Base-by-base conservation (phyloP, 805 yeast genomes). In the Candida corydali region DNA sequence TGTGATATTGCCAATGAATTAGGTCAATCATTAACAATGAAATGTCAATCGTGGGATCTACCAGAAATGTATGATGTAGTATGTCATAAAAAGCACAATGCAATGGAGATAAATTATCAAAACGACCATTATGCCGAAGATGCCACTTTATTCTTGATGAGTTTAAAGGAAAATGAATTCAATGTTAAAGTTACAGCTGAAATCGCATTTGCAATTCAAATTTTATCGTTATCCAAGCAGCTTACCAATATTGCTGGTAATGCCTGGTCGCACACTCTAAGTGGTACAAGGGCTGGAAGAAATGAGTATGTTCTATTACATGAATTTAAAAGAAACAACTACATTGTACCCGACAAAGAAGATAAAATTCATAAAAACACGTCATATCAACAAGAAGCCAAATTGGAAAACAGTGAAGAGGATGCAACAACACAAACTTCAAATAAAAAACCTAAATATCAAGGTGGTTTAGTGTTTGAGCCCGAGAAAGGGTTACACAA, bases 271-370 rank as follows among this genome's bases (percentile, higher is more conserved):
- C 88, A 86, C 44, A 93, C 98, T 1, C 69, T 93, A 34, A 81
- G 87, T 35, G 98, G 98, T 61, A 87, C 97, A 0, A 75, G 98
- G 51, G 94, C 96, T 8, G 97, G 95, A 50, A 76, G 98, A 64
- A 91, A 91, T 61, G 98, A 93, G 59, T 93, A 67, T 55, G 86
- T 93, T 72, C 68, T 93, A 59, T 64, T 93, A 38, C 98, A 93
- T 58, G 98, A 93, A 62, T 93, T 93, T 59, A 72, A 80, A 8
- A 76, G 81, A 51, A 78, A 81, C 50, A 82, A 82, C 8, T 91
- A 71, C 52, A 78, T 93, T 47, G 86, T 88, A 3, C 98, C 98
- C 1, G 98, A 93, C 55, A 85, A 84, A 56, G 82, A 77, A 50
- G 69, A 70, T 35, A 59, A 50, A 41, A 59, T 42, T 32, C 66